Conservation (phyloP, 1,139 yeast species). For the Kodamaea sp. region DNA sequence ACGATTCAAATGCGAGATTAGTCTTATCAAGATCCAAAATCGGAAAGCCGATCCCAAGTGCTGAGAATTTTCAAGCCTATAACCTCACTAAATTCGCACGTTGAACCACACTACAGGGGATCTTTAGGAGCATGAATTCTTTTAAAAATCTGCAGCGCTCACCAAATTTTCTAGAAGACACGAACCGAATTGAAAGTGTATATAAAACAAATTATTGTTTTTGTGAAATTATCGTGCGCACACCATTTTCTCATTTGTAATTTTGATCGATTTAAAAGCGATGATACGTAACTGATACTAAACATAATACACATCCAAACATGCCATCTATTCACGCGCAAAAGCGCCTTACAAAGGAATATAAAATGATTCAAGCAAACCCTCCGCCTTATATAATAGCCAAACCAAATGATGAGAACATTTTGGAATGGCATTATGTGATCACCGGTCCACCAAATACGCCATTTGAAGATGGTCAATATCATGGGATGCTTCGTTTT, state of each 20-base stretch:
- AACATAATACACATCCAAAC: slow-evolving; percentile 1
- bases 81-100: too few species aligned
- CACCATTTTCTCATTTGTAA: neutral
- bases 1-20: too few species aligned
- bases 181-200: neutral
- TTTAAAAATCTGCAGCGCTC: neutral
- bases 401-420: slow-evolving; percentile 67
- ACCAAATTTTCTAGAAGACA: neutral
- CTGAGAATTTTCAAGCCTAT: too few species aligned
- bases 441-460: slow-evolving; percentile 85
- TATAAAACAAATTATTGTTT: too few species aligned
- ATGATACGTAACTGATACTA: too few species aligned
- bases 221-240: too few species aligned
- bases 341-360: slow-evolving; percentile 68
- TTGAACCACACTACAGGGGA: too few species aligned
- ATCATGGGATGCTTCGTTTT: slow-evolving; percentile 80
- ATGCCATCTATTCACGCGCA: slow-evolving; percentile 52
- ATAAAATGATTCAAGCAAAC: slow-evolving; percentile 63
- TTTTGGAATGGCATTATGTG: slow-evolving; percentile 65
- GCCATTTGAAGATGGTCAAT: slow-evolving; percentile 83
- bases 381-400: slow-evolving; percentile 84
- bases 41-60: too few species aligned
- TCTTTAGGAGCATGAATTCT: too few species aligned
- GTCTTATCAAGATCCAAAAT: too few species aligned
- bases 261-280: neutral